Evolutionary conservation across 306 rosid species (phyloP).

Genomic region (Prunus fruticosa): DNA sequence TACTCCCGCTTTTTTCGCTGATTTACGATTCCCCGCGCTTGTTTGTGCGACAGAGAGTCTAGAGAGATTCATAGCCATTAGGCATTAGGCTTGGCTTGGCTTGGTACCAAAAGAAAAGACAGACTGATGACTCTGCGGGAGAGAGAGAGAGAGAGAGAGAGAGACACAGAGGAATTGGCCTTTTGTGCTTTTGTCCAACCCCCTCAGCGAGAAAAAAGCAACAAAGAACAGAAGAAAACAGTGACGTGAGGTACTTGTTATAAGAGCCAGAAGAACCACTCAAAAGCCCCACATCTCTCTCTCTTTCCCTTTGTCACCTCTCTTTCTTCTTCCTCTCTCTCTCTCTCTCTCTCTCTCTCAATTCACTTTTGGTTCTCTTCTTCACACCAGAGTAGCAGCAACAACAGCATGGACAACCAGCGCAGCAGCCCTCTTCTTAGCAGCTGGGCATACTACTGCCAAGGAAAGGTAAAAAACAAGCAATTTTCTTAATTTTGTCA

Average conservation of each 20-base stretch:
- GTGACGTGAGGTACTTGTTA: conserved; percentile 42
- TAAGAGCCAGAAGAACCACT: conserved; percentile 31
- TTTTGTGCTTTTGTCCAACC: conserved; percentile 47
- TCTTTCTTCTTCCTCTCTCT: neutral
- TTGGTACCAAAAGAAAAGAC: no score
- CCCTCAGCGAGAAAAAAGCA: conserved; percentile 23
- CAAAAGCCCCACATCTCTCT: conserved; percentile 33
- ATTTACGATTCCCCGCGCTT: conserved; percentile 30
- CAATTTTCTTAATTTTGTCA: neutral
- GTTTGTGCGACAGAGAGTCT: neutral
- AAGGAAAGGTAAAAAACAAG: conserved; percentile 56
- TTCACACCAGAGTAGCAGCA: conserved; percentile 1
- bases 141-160: conserved; percentile 11
- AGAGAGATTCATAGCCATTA: neutral
- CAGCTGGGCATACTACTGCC: conserved; percentile 59
- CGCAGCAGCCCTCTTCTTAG: conserved; percentile 45
- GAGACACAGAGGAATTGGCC: conserved; percentile 32
- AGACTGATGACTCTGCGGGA: neutral
- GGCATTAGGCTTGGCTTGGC: conserved; percentile 2
- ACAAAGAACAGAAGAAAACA: conserved; percentile 22
- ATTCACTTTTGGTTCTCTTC: neutral
- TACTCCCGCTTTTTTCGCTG: conserved; percentile 50
- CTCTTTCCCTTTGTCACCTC: conserved; percentile 5
- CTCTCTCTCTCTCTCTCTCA: conserved; percentile 8
- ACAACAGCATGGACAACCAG: conserved; percentile 60